Evolutionary conservation across 495 filamentous ascomycete species (phyloP).

Genomic region (Massariosphaeria phaeospora): DNA sequence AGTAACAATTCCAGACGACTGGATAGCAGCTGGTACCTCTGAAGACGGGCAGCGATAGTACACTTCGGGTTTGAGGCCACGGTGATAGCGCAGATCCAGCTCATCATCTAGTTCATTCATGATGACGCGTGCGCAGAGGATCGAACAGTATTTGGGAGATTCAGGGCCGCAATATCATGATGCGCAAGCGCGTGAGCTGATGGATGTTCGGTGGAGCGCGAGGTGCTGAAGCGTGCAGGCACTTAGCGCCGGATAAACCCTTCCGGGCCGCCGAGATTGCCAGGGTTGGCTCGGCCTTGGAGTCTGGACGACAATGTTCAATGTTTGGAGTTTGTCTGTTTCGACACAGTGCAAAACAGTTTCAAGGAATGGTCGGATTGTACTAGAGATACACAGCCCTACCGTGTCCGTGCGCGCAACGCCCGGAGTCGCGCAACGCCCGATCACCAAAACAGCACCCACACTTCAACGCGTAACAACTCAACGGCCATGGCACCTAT

Average conservation of each 20-base stretch:
- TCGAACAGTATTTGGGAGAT: background rate
- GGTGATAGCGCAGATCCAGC: constrained; percentile 13
- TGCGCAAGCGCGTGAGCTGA: background rate
- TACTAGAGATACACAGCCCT: no score
- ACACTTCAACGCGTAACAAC: no score
- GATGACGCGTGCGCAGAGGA: background rate
- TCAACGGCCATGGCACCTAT: no score
- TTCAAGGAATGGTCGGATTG: no score
- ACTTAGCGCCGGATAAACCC: background rate
- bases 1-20: background rate
- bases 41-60: constrained; percentile 23
- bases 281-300: no score
- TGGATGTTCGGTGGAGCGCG: background rate
- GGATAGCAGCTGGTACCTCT: background rate
- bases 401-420: no score
- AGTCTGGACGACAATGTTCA: no score
- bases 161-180: background rate
- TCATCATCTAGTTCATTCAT: constrained; percentile 20
- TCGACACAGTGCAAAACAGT: no score
- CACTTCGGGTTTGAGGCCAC: constrained; percentile 21
- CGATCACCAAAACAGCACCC: no score
- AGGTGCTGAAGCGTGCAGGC: background rate
- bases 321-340: no score
- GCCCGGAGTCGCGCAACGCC: no score
- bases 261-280: no score